Evolutionary conservation across 176 grass and related monocot species (phyloP), one percentile per base, ranked within the genome.

Genomic region (Eremochloa ophiuroides): DNA sequence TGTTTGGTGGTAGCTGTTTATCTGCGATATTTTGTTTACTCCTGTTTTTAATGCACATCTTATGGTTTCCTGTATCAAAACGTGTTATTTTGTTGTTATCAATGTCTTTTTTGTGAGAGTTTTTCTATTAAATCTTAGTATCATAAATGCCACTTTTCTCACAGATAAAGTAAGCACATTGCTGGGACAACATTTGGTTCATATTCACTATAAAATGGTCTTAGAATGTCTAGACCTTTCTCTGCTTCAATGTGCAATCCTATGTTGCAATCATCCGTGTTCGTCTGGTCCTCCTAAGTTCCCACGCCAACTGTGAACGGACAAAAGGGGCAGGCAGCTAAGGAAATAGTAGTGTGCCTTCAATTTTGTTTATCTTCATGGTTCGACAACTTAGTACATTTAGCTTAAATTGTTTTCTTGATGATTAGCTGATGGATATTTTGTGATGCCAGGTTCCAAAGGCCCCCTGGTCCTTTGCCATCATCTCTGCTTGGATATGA

Each of bases 401-500:
- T 60, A 71, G 58, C 31, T 41, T 76, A 22, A 28, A n/a, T 35
- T 1, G 38, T 34, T 48, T 48, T 35, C 34, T 35, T 35, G 34
- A 35, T 2, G 10, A 42, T 17, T 77, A 38, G 5, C 63, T 76
- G 40, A 64, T 56, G 8, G 11, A 47, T 27, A 28, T 56, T 20
- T 83, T 86, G 16, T 67, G 27, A 76, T 83, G 27, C 43, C 78
- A 98, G 95, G 87, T 98, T 94, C 74, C 92, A 93, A 80, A 98
- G 95, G 81, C 95, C 95, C 63, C 85, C 95, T 53, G 92, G 92
- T 74, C 84, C 92, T 23, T 65, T 94, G 33, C 90, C 95, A 68
- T 98, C 92, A 11, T 94, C 95, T 43, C 87, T 94, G 92, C 85
- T 98, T 64, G 95, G 95, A 71, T 91, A 91, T 74, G 92, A 98